These are phyloP conservation scores for Suillus spraguei DNA, from an alignment of 768 basidiomycete species.

Conservation along the genomic window DNA sequence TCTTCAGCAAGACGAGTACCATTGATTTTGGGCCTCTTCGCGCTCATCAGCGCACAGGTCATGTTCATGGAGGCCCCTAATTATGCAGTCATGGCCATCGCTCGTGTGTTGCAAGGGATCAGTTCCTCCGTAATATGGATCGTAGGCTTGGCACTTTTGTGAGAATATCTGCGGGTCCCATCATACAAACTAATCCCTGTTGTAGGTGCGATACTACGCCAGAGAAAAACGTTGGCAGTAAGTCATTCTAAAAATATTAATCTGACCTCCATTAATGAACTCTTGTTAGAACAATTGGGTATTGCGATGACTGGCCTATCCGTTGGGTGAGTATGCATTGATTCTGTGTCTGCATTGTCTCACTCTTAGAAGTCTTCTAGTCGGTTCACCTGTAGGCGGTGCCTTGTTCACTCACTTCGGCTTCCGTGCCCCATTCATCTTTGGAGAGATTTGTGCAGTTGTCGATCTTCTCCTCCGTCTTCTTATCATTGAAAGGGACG, in stretches of 20 bases:
- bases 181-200: slow-evolving; percentile 16
- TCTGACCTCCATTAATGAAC: slow-evolving; percentile 2
- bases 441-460: slow-evolving; percentile 46
- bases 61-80: slow-evolving; percentile 65
- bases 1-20: slow-evolving; percentile 49
- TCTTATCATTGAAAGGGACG: slow-evolving; percentile 58
- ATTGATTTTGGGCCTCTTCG: slow-evolving; percentile 50
- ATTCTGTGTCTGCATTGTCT: slow-evolving; percentile 5
- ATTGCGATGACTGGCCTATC: slow-evolving; percentile 61
- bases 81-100: slow-evolving; percentile 58
- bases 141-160: slow-evolving; percentile 63
- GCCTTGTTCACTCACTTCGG: slow-evolving; percentile 55
- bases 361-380: slow-evolving; percentile 40
- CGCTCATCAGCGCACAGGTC: slow-evolving; percentile 55
- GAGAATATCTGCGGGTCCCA: slow-evolving; percentile 15
- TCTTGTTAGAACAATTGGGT: slow-evolving; percentile 54
- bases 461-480: slow-evolving; percentile 56
- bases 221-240: slow-evolving; percentile 49
- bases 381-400: slow-evolving; percentile 63
- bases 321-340: slow-evolving; percentile 42
- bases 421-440: slow-evolving; percentile 62
- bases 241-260: slow-evolving; percentile 21
- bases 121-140: slow-evolving; percentile 66
- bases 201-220: slow-evolving; percentile 59
- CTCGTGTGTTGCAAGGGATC: slow-evolving; percentile 60